phyloP scores from a whole-genome alignment of 2,329 filamentous ascomycete genomes.

The Emergomyces africanus region DNA sequence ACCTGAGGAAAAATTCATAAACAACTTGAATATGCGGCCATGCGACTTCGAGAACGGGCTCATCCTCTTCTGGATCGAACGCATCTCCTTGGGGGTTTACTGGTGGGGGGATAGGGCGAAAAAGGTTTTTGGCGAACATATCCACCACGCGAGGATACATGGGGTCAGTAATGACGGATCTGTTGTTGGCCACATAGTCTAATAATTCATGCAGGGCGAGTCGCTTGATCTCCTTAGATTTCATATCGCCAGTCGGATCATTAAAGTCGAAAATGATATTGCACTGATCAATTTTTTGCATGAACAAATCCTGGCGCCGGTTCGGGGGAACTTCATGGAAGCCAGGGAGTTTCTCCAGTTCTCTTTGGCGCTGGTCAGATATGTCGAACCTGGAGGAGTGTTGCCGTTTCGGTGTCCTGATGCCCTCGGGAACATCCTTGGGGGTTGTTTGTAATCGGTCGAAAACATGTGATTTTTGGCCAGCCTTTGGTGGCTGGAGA shows the following conservation, averaged over 20 bases:
- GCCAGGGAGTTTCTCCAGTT: conserved; percentile 91
- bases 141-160: conserved; percentile 99
- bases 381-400: conserved; percentile 98
- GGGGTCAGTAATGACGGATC: conserved; percentile 94
- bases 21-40: conserved; percentile 99
- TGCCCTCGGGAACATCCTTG: conserved; percentile 90
- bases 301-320: conserved; percentile 89
- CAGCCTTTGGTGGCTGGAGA: conserved; percentile 82
- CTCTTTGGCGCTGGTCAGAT: conserved; percentile 74
- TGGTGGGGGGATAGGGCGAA: conserved; percentile 90
- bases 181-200: conserved; percentile 97
- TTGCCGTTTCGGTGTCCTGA: conserved; percentile 89
- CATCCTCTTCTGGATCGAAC: conserved; percentile 96
- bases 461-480: conserved; percentile 77
- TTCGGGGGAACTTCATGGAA: conserved; percentile 97
- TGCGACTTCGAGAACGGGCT: conserved; percentile 92
- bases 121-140: conserved; percentile 98
- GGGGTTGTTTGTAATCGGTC: conserved; percentile 85
- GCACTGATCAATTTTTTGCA: conserved; percentile 99
- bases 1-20: conserved; percentile 97
- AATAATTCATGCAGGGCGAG: conserved; percentile 89
- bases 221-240: conserved; percentile 98
- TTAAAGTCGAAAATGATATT: conserved; percentile 99
- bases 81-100: conserved; percentile 97
- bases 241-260: conserved; percentile 96